Conservation (phyloP, 139 green algal genomes). For the Coelastrella sp. region DNA sequence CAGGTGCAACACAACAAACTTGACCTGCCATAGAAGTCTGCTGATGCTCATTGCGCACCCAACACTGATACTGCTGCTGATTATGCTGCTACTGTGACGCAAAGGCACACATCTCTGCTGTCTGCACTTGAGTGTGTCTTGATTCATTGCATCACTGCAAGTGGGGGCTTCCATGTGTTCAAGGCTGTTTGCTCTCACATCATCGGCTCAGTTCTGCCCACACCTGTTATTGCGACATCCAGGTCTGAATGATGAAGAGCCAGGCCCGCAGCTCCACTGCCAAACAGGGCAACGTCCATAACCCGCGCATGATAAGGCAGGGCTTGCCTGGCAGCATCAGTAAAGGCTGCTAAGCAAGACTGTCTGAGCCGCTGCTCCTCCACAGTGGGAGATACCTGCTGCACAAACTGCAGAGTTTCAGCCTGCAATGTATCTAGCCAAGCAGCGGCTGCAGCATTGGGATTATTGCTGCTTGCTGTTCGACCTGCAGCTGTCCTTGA, state of each 20-base stretch:
- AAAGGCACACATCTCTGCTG: no score
- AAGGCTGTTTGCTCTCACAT: no score
- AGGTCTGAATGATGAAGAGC: conserved; percentile 35
- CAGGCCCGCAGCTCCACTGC: conserved; percentile 21
- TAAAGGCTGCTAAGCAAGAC: not conserved
- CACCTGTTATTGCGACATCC: conserved; percentile 37
- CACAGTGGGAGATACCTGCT: not conserved
- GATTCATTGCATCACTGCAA: no score
- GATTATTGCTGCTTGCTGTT: not conserved
- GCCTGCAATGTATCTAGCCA: conserved; percentile 20
- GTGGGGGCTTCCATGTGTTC: not conserved
- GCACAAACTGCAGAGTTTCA: not conserved
- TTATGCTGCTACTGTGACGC: no score
- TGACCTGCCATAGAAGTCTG: no score
- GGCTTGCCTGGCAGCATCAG: not conserved
- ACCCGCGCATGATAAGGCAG: not conserved
- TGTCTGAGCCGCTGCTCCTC: conserved; percentile 19
- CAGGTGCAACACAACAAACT: no score
- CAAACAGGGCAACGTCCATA: conserved; percentile 12
- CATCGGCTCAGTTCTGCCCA: not conserved
- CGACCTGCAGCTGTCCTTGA: not conserved
- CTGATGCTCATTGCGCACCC: no score
- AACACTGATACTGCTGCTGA: no score
- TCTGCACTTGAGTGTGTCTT: no score
- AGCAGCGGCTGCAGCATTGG: not conserved